Evolutionary conservation across 352 stramenopile genomes (phyloP).

Genomic region (Pythium phragmiticola): DNA sequence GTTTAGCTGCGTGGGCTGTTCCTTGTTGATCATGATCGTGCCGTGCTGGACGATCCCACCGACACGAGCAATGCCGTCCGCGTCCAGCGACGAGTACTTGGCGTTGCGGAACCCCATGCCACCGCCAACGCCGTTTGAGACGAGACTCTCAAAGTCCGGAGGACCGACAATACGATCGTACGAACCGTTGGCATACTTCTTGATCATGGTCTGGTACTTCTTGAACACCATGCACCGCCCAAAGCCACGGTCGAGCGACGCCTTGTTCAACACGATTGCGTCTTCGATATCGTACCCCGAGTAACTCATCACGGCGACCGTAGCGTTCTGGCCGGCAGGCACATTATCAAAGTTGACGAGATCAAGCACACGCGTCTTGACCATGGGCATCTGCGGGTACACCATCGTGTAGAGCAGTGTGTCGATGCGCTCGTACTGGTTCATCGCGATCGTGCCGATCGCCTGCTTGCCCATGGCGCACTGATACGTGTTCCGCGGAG

Average conservation of each 20-base stretch:
- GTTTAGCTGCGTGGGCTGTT: conserved; percentile 94
- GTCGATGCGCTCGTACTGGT: conserved; percentile 99
- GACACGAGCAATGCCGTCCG: conserved; percentile 94
- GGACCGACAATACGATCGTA: conserved; percentile 94
- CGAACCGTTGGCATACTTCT: conserved; percentile 96
- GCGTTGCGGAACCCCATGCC: conserved; percentile 79
- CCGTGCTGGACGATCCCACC: conserved; percentile 91
- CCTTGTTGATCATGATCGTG: conserved; percentile 98
- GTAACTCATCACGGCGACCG: conserved; percentile 99
- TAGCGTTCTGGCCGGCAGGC: conserved; percentile 98
- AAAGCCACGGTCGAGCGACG: conserved; percentile 96
- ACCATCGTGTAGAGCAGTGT: conserved; percentile 98
- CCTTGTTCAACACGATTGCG: conserved; percentile 99
- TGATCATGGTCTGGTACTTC: conserved; percentile 97
- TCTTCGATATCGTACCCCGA: conserved; percentile 99
- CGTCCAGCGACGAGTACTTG: conserved; percentile 93
- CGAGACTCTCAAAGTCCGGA: conserved; percentile 86
- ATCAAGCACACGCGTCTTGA: conserved; percentile 98
- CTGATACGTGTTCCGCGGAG: conserved; percentile 99
- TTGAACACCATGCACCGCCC: conserved; percentile 98
- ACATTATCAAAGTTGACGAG: conserved; percentile 98
- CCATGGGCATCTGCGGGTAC: conserved; percentile 99
- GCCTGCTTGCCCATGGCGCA: conserved; percentile 99
- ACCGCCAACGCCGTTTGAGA: conserved; percentile 35
- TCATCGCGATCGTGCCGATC: conserved; percentile 99